phyloP scores from a whole-genome alignment of 257 asterid species.

The Coffea canephora region DNA sequence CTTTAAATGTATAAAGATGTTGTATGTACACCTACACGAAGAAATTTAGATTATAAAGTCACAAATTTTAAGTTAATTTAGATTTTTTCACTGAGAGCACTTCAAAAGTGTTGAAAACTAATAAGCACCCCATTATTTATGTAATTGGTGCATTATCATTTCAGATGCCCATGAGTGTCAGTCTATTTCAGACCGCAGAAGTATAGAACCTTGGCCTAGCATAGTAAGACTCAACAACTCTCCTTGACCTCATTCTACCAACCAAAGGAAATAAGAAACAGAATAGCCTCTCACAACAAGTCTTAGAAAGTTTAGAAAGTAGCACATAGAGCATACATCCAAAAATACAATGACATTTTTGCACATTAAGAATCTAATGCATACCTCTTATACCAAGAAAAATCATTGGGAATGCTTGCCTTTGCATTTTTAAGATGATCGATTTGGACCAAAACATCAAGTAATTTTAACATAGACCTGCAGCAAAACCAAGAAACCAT shows the following conservation, averaged over 20 bases:
- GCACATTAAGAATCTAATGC: not conserved
- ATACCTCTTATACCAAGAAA: slow-evolving; percentile 99
- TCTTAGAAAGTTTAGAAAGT: slow-evolving; percentile 4
- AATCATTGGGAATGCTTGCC: slow-evolving; percentile 99
- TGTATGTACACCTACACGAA: too few species aligned
- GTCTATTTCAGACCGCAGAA: not conserved
- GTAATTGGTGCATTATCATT: not conserved
- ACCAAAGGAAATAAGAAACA: not conserved
- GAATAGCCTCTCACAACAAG: not conserved
- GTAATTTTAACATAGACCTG: slow-evolving; percentile 96
- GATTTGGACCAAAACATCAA: slow-evolving; percentile 92
- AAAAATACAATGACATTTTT: not conserved
- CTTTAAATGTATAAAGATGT: too few species aligned
- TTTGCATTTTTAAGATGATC: slow-evolving; percentile 99
- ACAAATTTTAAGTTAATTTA: too few species aligned
- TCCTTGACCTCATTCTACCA: not conserved
- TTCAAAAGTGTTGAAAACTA: too few species aligned
- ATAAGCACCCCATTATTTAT: not conserved
- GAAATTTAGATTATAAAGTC: too few species aligned
- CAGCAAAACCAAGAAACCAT: slow-evolving; percentile 28
- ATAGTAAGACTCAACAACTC: not conserved
- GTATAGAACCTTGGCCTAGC: not conserved
- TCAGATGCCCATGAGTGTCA: not conserved
- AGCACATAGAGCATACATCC: not conserved
- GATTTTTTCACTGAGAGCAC: too few species aligned